phyloP scores from a whole-genome alignment of 108 stramenopile species.

The Cylindrotheca closterium region DNA sequence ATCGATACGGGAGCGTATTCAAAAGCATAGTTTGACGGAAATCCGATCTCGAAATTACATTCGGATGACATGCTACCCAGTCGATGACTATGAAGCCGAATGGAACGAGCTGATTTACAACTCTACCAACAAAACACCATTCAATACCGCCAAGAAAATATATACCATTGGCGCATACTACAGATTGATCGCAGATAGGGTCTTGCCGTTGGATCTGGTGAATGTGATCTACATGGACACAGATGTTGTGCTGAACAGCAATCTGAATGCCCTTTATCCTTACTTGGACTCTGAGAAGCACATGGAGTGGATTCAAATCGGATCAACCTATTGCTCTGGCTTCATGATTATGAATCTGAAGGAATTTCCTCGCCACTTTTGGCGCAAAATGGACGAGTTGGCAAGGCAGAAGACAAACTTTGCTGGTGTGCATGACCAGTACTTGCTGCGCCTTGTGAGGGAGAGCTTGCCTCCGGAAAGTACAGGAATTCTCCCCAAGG shows the following conservation, averaged over 20 bases:
- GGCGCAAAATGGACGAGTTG: background rate
- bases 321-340: conserved; percentile 1
- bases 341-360: conserved; percentile 9
- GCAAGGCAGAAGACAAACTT: background rate
- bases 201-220: background rate
- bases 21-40: background rate
- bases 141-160: background rate
- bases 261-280: background rate
- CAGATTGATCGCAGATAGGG: background rate
- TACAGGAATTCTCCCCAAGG: background rate
- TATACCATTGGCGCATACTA: conserved; percentile 5
- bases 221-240: conserved; percentile 10
- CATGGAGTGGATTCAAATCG: background rate
- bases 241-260: conserved; percentile 5
- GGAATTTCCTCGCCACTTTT: background rate
- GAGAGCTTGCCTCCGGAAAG: background rate
- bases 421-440: conserved; percentile 3
- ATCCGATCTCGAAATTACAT: background rate
- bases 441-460: background rate
- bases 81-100: conserved; percentile 3
- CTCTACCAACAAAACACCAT: background rate
- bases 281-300: background rate
- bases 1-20: background rate
- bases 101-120: background rate
- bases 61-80: background rate